Percentiles rank a stretch among this genome's conserved stretches.
Conservation (phyloP, 2,329 filamentous ascomycete species). For the Chalaropsis ovoidea region DNA sequence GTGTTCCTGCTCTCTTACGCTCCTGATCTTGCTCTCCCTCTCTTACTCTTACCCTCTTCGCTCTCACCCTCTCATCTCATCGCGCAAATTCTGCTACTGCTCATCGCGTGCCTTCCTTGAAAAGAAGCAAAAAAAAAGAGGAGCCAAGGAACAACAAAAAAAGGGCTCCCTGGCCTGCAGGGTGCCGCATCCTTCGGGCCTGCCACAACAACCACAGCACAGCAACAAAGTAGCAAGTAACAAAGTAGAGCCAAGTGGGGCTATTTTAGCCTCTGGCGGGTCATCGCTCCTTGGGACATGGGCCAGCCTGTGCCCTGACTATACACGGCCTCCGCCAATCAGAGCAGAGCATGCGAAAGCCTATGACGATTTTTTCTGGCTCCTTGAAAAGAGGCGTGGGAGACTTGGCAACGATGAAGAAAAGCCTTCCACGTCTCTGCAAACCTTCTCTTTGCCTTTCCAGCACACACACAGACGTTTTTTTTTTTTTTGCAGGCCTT, state of each 20-base stretch:
- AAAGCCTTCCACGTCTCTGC: not conserved
- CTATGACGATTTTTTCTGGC: conserved; percentile 11
- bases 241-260: conserved; percentile 5
- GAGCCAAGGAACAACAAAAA: not conserved
- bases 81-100: not conserved
- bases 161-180: not conserved
- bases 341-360: not conserved
- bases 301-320: conserved; percentile 12
- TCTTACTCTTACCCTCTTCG: not conserved
- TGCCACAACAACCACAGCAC: conserved; percentile 12
- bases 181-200: conserved; percentile 9
- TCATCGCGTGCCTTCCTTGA: conserved; percentile 1
- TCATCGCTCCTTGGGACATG: conserved; percentile 1
- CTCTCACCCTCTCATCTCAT: not conserved
- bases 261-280: conserved; percentile 10
- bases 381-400: too few relatives aligned
- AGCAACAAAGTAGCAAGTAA: conserved; percentile 6
- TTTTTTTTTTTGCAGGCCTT: conserved; percentile 6
- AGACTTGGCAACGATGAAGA: not conserved
- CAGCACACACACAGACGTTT: not conserved
- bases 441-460: not conserved
- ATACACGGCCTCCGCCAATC: conserved; percentile 1
- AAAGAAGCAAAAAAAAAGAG: not conserved
- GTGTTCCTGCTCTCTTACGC: not conserved
- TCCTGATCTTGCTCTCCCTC: too few relatives aligned